Evolutionary conservation across 2,329 filamentous ascomycete genomes (phyloP).

Genomic region (Pseudogymnoascus verrucosus): DNA sequence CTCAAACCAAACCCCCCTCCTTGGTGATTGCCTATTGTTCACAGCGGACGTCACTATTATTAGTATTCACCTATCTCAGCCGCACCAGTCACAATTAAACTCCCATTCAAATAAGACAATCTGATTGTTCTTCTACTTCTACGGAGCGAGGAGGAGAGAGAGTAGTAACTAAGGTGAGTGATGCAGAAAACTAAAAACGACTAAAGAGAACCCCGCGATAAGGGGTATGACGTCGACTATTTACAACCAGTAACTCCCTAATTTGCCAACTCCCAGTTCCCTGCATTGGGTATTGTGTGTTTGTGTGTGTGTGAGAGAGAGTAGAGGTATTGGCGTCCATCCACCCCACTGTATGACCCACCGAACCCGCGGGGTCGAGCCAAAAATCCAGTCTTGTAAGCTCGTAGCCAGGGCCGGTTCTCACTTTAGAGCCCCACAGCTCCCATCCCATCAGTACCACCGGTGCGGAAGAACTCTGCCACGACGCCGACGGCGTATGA

Average conservation of each 20-base stretch:
- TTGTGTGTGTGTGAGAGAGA: neutral
- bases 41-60: neutral
- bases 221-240: conserved; percentile 7
- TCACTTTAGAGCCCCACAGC: conserved; percentile 21
- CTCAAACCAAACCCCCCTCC: neutral
- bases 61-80: neutral
- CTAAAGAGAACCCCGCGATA: conserved; percentile 4
- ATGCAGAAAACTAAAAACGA: conserved; percentile 6
- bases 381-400: neutral
- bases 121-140: conserved; percentile 2
- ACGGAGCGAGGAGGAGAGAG: neutral
- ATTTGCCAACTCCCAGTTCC: conserved; percentile 3
- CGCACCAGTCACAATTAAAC: neutral
- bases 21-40: neutral
- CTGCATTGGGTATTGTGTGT: conserved; percentile 2
- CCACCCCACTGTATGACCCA: neutral
- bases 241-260: neutral
- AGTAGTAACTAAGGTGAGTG: neutral
- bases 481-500: conserved; percentile 52
- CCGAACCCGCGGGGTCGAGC: neutral
- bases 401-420: neutral
- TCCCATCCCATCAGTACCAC: conserved; percentile 36
- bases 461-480: conserved; percentile 48
- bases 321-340: neutral
- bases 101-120: neutral